Base-by-base conservation (phyloP, 305 asterid species). In the Ajuga reptans region DNA sequence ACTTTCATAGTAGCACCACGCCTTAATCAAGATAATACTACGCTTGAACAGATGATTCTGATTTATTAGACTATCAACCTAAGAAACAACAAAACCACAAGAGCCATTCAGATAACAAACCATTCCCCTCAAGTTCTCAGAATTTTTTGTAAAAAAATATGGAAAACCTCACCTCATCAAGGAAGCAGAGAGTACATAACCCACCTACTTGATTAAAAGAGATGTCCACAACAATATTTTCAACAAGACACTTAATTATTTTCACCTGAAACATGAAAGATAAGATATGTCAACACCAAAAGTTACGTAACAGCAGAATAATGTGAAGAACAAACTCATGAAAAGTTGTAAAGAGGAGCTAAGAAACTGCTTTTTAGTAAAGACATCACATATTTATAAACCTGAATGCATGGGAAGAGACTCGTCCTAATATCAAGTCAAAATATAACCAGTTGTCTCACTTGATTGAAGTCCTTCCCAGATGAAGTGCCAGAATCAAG, bases 1-100 rank as follows among this genome's bases (percentile, higher is more conserved):
- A 79, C 99, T 93, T 84, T 93, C 99, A 47, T 93, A 93, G 74
- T 93, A 93, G 76, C 99, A 93, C 99, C 99, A 93, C 0, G 99
- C 99, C 83, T 93, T 93, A 37, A 93, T 91, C 83, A 93, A 76
- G 72, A 93, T 93, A 73, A 93, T 86, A 75, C 99, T 93, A 50
- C 97, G 96, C 82, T 93, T 93, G 82, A 93, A 93, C 68, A 93
- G 81, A 80, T 93, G 95, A 79, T 87, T 84, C 81, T 91, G 90
- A 57, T 78, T 83, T 82, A 93, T 89, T 78, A 89, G 84, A 75
- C 82, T 75, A 87, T 93, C 97, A 72, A 89, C 96, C 99, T 93
- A 77, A 79, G 81, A 59, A 72, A 72, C 61, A 62, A 64, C 39
- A 75, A 74, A 31, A 58, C 9, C 45, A 9, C 60, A 64, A 65